Base-by-base conservation (phyloP, 179 eudicot species). In the Patellifolia procumbens region DNA sequence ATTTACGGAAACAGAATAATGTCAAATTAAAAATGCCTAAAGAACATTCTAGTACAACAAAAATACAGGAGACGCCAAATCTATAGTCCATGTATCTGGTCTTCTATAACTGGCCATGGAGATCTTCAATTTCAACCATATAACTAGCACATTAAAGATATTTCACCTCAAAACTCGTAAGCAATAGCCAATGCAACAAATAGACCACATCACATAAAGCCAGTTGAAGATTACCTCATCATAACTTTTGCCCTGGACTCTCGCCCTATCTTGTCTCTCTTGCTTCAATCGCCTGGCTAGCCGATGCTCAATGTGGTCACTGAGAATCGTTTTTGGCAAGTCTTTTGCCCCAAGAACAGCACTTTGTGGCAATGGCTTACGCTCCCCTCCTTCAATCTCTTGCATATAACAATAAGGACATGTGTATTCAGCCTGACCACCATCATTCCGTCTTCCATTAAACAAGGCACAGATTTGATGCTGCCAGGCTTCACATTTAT, bases 401-500 rank as follows among this genome's bases (percentile, higher is more conserved):
- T 78, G 76, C 48, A 96, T 81, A 73, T 94, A 96, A 79, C 99
- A 96, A 81, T 89, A 90, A 66, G 99, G 99, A 77, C 99, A 96
- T 51, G 97, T 92, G 81, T 96, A 94, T 75, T 96, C 99, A 74
- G 98, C 99, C 86, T 89, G 90, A 43, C 96, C 99, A 79, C 97
- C 98, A 83, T 91, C 95, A 83, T 96, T 91, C 65, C 98, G 91
- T 74, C 94, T 87, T 76, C 97, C 99, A 83, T 93, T 96, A 77
- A 96, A 96, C 67, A 94, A 81, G 43, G 98, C 98, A 85, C 99
- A 96, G 26, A 96, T 91, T 81, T 96, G 99, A 89, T 96, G 99
- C 82, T 96, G 99, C 99, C 99, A 96, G 70, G 97, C 97, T 89
- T 96, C 97, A 88, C 99, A 96, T 78, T 87, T 93, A 78, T 93